Evolutionary conservation across 306 rosid species (phyloP), one percentile per base, ranked within the genome.

Genomic region (Acacia acuminata): DNA sequence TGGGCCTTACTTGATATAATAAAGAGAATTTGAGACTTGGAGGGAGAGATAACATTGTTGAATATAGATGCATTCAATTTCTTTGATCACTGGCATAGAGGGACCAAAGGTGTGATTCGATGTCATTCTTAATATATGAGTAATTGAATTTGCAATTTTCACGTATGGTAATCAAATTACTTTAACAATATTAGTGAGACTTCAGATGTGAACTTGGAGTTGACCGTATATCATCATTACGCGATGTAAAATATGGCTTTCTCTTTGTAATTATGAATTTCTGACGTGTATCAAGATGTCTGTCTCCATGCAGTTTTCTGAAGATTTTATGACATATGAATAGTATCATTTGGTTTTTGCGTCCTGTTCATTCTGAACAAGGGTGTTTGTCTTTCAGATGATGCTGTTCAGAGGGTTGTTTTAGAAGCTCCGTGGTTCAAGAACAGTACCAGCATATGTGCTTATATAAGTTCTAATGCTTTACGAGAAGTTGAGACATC

Each of bases 401-500:
- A 72, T 51, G 83, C 83, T 13, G 78, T 83, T 78, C 86, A 78
- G 76, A 65, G 50, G 66, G 5, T 42, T n/a, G 86, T 83, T 64
- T 34, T 83, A 50, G 83, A 64, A 65, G 83, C 86, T 78, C 79
- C 86, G 8, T 83, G 86, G 83, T 83, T 83, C 67, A 83, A 78
- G 83, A 71, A 30, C 66, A 83, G 86, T 65, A 27, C 78, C 65
- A 51, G 63, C 11, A 61, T 78, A 11, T 78, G 86, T 65, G 83
- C 76, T 78, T 83, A 78, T 73, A 78, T 83, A 40, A 83, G 80
- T 73, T 78, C 19, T 50, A 66, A 80, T 40, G 53, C 82, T 73
- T 83, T 83, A 83, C 79, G 83, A 64, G 86, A 83, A 79, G 86
- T 83, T 3, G 83, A 78, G 51, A 83, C 86, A 20, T 83, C 86